Evolutionary conservation across 768 basidiomycete species (phyloP).

Genomic region (Mycena alexandri): DNA sequence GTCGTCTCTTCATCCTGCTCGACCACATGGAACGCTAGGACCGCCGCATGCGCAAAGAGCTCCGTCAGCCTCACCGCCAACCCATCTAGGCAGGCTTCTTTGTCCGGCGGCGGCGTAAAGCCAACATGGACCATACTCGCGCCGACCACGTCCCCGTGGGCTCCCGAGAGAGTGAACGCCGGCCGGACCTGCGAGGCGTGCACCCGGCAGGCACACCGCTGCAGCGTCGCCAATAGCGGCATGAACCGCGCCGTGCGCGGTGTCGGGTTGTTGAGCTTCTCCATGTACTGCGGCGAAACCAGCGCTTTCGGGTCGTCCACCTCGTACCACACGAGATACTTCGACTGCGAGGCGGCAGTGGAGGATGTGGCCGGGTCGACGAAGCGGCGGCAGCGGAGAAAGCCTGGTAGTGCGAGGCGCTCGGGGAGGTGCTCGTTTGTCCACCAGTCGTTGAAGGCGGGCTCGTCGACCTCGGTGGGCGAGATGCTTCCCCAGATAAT

Average conservation of each 20-base stretch:
- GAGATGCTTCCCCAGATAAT: slow-evolving; percentile 29
- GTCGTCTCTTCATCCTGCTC: slow-evolving; percentile 29
- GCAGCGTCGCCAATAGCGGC: slow-evolving; percentile 25
- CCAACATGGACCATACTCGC: slow-evolving; percentile 25
- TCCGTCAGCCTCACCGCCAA: slow-evolving; percentile 24
- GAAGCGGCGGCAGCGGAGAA: slow-evolving; percentile 32
- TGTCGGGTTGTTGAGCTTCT: slow-evolving; percentile 29
- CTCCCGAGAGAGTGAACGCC: slow-evolving; percentile 19
- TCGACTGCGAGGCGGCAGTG: slow-evolving; percentile 18
- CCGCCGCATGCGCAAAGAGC: slow-evolving; percentile 26
- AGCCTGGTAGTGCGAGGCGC: slow-evolving; percentile 29
- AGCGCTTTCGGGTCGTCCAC: slow-evolving; percentile 25
- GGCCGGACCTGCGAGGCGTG: slow-evolving; percentile 27
- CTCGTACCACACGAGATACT: slow-evolving; percentile 30
- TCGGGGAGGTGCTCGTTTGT: slow-evolving; percentile 29
- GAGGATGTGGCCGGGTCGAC: slow-evolving; percentile 15
- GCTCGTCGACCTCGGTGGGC: slow-evolving; percentile 27
- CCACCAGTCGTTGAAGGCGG: slow-evolving; percentile 26
- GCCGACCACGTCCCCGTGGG: slow-evolving; percentile 18
- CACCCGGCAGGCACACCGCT: slow-evolving; percentile 30
- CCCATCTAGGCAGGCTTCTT: slow-evolving; percentile 22
- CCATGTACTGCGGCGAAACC: slow-evolving; percentile 28
- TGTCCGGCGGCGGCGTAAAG: slow-evolving; percentile 29
- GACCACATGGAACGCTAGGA: slow-evolving; percentile 28
- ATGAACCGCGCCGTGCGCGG: slow-evolving; percentile 27